phyloP scores from a whole-genome alignment of 805 yeast genomes.

The Saccharomycopsis fibuligera region DNA sequence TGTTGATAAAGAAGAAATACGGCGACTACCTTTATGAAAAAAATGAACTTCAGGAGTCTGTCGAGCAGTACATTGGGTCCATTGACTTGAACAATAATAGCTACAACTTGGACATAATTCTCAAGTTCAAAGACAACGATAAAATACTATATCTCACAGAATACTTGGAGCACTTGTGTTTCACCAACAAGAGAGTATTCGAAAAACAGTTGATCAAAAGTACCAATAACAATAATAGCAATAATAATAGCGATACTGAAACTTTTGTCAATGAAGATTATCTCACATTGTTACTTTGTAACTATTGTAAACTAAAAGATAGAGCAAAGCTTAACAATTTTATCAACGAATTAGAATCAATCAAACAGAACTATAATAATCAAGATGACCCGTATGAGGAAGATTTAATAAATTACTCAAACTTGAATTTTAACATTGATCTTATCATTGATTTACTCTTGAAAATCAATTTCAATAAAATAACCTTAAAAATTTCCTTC shows the following conservation, averaged over 20 bases:
- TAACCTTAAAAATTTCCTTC: slow-evolving; percentile 17
- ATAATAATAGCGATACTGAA: neutral
- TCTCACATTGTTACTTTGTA: slow-evolving; percentile 46
- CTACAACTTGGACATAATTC: slow-evolving; percentile 34
- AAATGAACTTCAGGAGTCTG: slow-evolving; percentile 62
- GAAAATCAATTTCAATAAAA: slow-evolving; percentile 19
- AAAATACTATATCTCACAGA: slow-evolving; percentile 41
- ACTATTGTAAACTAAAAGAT: slow-evolving; percentile 48
- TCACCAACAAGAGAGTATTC: slow-evolving; percentile 6
- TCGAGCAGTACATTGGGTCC: slow-evolving; percentile 63
- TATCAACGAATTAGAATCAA: slow-evolving; percentile 27
- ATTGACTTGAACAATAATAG: slow-evolving; percentile 28
- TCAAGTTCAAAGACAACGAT: slow-evolving; percentile 49
- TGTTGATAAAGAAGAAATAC: slow-evolving; percentile 45
- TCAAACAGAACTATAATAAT: slow-evolving; percentile 11
- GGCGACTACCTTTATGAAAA: slow-evolving; percentile 69
- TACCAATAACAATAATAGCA: slow-evolving; percentile 30
- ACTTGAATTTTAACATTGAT: slow-evolving; percentile 20
- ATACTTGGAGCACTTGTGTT: slow-evolving; percentile 32
- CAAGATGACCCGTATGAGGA: slow-evolving; percentile 6
- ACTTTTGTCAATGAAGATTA: slow-evolving; percentile 33
- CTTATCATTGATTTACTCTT: slow-evolving; percentile 15
- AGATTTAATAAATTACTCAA: slow-evolving; percentile 4
- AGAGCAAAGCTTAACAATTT: slow-evolving; percentile 37
- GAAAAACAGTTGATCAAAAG: slow-evolving; percentile 31